A percentile compares a stretch with the other conserved stretches of the same genome.
Evolutionary conservation across 176 grass and related monocot species (phyloP).

Genomic region (Eleusine coracana): DNA sequence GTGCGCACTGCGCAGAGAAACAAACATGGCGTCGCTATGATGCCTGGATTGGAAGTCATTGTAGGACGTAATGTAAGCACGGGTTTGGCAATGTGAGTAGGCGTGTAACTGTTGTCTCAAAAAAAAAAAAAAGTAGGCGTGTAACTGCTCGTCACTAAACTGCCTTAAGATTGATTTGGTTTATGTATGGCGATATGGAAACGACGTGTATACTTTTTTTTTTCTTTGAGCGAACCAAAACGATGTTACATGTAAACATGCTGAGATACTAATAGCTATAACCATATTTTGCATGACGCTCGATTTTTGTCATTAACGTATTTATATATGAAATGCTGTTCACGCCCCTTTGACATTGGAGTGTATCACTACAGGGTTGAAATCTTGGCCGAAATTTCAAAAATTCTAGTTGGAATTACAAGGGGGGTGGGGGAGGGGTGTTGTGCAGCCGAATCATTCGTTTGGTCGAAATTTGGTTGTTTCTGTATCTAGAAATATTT

Average conservation of each 20-base stretch:
- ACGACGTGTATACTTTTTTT: background rate
- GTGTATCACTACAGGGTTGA: background rate
- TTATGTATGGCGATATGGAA: background rate
- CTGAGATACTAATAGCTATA: no score
- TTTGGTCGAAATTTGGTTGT: background rate
- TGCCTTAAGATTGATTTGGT: conserved; percentile 6
- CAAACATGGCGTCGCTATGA: conserved; percentile 13
- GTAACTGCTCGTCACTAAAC: no score
- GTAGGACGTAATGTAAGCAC: conserved; percentile 10
- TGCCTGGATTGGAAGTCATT: conserved; percentile 30
- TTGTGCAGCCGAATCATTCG: background rate
- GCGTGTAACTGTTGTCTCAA: no score
- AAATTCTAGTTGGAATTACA: background rate
- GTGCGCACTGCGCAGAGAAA: conserved; percentile 19
- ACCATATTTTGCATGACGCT: background rate
- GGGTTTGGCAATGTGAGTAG: conserved; percentile 1
- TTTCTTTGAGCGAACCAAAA: background rate
- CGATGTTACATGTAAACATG: no score
- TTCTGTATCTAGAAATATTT: background rate
- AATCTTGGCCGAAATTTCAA: background rate
- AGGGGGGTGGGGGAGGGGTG: no score
- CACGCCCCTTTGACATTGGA: background rate
- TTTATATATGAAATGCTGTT: background rate
- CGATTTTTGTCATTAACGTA: background rate
- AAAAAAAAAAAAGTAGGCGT: no score